These are phyloP conservation scores for Polyporus arcularius DNA, from an alignment of 768 basidiomycete species.

Conservation along the genomic window DNA sequence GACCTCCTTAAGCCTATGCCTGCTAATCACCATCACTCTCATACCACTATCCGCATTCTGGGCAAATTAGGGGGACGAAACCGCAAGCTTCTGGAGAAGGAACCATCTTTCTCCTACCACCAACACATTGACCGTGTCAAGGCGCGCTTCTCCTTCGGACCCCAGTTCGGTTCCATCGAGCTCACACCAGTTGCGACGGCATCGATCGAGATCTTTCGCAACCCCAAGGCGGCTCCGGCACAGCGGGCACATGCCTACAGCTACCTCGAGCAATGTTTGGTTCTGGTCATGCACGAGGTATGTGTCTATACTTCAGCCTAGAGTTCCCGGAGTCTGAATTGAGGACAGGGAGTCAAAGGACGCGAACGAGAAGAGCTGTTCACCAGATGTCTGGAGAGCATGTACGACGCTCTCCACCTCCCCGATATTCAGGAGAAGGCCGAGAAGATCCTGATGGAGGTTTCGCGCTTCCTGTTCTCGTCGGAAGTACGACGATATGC, in stretches of 20 bases:
- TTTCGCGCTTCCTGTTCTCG: constrained; percentile 72
- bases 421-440: constrained; percentile 72
- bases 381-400: constrained; percentile 64
- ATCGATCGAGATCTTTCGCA: constrained; percentile 60
- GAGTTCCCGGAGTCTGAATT: neutral
- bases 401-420: constrained; percentile 75
- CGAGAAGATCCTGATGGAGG: constrained; percentile 64
- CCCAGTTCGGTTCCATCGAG: constrained; percentile 61
- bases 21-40: constrained; percentile 84
- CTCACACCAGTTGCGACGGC: constrained; percentile 66
- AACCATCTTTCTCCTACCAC: constrained; percentile 72
- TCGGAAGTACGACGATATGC: constrained; percentile 68
- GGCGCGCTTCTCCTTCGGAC: constrained; percentile 73
- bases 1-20: constrained; percentile 89
- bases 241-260: constrained; percentile 64
- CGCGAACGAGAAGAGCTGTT: constrained; percentile 79
- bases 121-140: constrained; percentile 71
- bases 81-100: constrained; percentile 79
- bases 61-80: constrained; percentile 97
- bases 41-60: constrained; percentile 93
- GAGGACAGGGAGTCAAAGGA: constrained; percentile 61
- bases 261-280: constrained; percentile 69
- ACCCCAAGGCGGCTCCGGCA: constrained; percentile 27
- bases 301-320: neutral
- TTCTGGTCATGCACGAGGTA: constrained; percentile 79